These are phyloP conservation scores for Fraxinus floribunda DNA, from an alignment of 305 asterid genomes.

Conservation along the genomic window DNA sequence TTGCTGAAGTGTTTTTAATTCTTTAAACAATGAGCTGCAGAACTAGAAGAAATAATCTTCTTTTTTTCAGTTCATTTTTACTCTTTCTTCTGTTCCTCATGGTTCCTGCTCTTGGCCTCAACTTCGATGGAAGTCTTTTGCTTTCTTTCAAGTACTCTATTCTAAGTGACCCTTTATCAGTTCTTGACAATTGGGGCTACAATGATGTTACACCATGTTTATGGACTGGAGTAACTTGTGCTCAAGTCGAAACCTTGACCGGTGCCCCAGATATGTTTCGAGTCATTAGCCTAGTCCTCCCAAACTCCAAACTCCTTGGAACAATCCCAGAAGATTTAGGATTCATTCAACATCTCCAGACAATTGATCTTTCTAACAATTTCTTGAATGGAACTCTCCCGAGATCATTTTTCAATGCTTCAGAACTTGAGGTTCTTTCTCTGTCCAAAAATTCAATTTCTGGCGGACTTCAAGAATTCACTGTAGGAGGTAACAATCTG, in stretches of 20 bases:
- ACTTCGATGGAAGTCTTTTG: conserved; percentile 72
- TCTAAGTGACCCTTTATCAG: conserved; percentile 67
- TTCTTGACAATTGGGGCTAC: conserved; percentile 78
- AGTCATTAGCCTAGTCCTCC: conserved; percentile 53
- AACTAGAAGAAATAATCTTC: conserved; percentile 10
- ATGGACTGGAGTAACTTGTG: conserved; percentile 79
- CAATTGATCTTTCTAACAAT: conserved; percentile 70
- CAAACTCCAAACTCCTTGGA: conserved; percentile 59
- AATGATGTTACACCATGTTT: conserved; percentile 63
- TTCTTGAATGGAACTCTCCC: conserved; percentile 75
- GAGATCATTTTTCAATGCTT: conserved; percentile 49
- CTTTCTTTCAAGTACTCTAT: conserved; percentile 79
- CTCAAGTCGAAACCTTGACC: conserved; percentile 22
- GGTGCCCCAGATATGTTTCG: conserved; percentile 34
- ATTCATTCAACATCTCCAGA: conserved; percentile 49
- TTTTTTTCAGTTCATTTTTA: conserved; percentile 23
- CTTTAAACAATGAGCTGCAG: conserved; percentile 33
- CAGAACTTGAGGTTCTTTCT: conserved; percentile 53
- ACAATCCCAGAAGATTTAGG: conserved; percentile 63
- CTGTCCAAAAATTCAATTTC: conserved; percentile 49
- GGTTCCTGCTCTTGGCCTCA: conserved; percentile 46
- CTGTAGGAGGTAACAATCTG: conserved; percentile 24
- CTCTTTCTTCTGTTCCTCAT: conserved; percentile 34
- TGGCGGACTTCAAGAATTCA: conserved; percentile 49
- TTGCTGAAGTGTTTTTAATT: not conserved